A percentile compares a stretch with the other conserved stretches of the same genome.
Conservation (phyloP, 2,329 filamentous ascomycete species). For the Cladophialophora immunda region DNA sequence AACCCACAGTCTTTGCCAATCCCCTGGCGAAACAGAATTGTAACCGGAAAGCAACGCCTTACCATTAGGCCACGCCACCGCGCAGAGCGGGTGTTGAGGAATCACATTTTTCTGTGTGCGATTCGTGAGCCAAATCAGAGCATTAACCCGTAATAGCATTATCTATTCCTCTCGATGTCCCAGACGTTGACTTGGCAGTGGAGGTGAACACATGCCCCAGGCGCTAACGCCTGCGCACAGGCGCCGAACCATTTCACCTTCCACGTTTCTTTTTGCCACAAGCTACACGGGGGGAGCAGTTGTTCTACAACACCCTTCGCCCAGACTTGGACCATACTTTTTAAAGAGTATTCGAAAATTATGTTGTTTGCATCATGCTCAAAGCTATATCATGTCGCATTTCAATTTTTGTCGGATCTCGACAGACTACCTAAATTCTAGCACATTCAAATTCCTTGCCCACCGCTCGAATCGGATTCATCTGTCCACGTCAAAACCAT, state of each 20-base stretch:
- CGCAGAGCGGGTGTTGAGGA: conserved; percentile 13
- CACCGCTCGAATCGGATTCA: background rate
- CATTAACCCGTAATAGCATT: background rate
- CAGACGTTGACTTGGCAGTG: background rate
- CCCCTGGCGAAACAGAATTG: background rate
- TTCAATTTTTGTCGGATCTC: background rate
- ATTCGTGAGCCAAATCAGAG: conserved; percentile 31
- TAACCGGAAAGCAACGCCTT: conserved; percentile 44
- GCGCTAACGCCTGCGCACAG: too few species aligned
- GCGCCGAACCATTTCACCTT: too few species aligned
- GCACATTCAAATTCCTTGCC: background rate
- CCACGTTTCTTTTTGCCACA: too few species aligned
- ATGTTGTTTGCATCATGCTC: background rate
- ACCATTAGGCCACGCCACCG: conserved; percentile 41
- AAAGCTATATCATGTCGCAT: background rate
- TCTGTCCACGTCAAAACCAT: background rate
- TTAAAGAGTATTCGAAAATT: background rate
- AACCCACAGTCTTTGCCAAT: conserved; percentile 43
- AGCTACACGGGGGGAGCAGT: background rate
- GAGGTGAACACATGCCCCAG: background rate
- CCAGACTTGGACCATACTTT: background rate
- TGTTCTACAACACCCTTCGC: background rate
- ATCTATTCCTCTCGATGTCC: too few species aligned
- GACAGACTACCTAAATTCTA: background rate
- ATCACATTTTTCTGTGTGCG: conserved; percentile 32